Evolutionary conservation across 2,329 filamentous ascomycete species (phyloP).

Genomic region (Cladosporium sp.): DNA sequence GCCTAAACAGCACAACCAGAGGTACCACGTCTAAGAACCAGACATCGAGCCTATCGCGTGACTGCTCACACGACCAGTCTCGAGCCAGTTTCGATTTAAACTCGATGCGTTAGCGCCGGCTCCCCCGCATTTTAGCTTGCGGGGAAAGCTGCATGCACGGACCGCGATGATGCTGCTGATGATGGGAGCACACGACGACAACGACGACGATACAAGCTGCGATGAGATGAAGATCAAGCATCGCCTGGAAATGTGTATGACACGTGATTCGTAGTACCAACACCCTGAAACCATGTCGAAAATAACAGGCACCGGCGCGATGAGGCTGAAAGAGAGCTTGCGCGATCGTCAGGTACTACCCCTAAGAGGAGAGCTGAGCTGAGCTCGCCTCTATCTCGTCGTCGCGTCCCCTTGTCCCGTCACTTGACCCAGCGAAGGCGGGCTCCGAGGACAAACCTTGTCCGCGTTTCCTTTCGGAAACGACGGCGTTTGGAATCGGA

Average conservation of each 20-base stretch:
- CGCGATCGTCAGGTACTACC: slow-evolving; percentile 9
- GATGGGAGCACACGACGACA: not conserved
- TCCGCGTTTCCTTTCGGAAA: not conserved
- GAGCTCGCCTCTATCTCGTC: not conserved
- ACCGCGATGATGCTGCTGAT: not conserved
- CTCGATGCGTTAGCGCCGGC: not conserved
- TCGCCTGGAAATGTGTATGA: not conserved
- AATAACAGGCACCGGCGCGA: not conserved
- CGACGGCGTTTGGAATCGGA: not conserved
- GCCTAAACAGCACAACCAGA: not conserved
- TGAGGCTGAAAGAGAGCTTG: slow-evolving; percentile 7
- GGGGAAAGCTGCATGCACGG: not conserved
- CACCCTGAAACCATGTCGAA: not conserved
- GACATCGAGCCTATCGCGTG: slow-evolving; percentile 10
- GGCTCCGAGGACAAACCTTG: slow-evolving; percentile 7
- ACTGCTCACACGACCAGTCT: slow-evolving; percentile 4
- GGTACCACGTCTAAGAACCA: not conserved
- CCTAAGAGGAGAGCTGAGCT: slow-evolving; percentile 1
- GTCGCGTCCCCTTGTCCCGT: not conserved
- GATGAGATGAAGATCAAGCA: not conserved
- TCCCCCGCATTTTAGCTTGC: slow-evolving; percentile 1
- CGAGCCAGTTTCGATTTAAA: not conserved
- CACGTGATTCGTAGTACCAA: not conserved
- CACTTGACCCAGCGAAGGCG: slow-evolving; percentile 4
- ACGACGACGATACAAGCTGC: no score